Percentiles rank a stretch among this genome's conserved stretches.
These are phyloP conservation scores for Rubia tinctorum DNA, from an alignment of 305 asterid species.

Conservation along the genomic window DNA sequence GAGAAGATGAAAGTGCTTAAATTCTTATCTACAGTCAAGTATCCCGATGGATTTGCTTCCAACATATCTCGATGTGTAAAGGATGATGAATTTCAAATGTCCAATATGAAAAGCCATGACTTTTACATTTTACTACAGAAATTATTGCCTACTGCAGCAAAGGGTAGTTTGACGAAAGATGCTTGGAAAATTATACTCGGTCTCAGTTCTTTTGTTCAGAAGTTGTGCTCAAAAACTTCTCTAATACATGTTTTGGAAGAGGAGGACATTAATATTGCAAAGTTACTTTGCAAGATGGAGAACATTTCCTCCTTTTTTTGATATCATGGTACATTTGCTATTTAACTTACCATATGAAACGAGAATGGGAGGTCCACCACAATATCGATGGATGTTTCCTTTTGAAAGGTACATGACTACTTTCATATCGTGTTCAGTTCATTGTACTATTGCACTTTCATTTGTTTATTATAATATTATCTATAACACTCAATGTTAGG, in stretches of 20 bases:
- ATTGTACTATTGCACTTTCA: no score
- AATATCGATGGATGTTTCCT: background rate
- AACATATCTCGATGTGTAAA: slow-evolving; percentile 19
- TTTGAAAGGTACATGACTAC: background rate
- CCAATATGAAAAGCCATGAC: slow-evolving; percentile 16
- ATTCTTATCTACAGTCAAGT: background rate
- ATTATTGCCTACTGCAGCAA: background rate
- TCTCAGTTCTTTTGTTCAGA: background rate
- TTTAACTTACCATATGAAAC: background rate
- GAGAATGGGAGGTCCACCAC: background rate
- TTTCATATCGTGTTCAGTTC: no score
- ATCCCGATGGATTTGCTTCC: slow-evolving; percentile 21
- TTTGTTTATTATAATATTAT: no score
- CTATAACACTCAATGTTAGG: background rate
- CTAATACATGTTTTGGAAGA: background rate
- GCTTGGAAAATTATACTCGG: background rate
- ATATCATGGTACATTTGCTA: background rate
- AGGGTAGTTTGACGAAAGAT: background rate
- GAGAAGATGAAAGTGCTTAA: slow-evolving; percentile 2
- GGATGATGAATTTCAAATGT: slow-evolving; percentile 6
- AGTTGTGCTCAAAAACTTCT: background rate
- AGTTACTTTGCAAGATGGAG: slow-evolving; percentile 1
- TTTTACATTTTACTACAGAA: slow-evolving; percentile 22
- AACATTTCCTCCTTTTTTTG: background rate
- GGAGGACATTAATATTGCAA: background rate